phyloP scores from a whole-genome alignment of 1,284 basidiomycete species.

The Ceratobasidium sp. region DNA sequence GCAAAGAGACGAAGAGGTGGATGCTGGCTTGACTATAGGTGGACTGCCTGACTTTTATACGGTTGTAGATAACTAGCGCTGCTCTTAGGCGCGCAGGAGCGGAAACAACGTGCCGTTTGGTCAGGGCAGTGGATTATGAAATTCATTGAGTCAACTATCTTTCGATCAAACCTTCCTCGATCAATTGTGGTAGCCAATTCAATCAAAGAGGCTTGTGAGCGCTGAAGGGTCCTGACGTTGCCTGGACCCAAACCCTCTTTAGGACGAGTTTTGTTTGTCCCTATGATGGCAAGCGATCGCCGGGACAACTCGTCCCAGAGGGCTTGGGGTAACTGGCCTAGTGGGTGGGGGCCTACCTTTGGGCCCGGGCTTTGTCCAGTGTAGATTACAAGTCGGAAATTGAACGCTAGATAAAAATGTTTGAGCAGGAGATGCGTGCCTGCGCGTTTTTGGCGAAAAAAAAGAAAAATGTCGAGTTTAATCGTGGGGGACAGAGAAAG shows the following conservation, averaged over 20 bases:
- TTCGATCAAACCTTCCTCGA: too few species aligned
- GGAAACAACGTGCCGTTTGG: too few species aligned
- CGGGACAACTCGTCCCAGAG: constrained; percentile 20
- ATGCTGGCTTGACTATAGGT: background rate
- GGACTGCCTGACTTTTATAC: background rate
- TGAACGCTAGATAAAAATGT: background rate
- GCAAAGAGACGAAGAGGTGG: background rate
- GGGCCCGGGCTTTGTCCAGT: background rate
- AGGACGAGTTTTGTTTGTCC: constrained; percentile 16
- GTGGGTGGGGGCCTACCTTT: background rate
- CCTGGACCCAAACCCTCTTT: constrained; percentile 17
- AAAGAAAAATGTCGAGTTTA: background rate
- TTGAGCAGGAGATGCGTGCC: background rate
- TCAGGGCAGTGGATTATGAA: too few species aligned
- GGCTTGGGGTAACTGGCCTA: constrained; percentile 11
- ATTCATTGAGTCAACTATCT: too few species aligned
- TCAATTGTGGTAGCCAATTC: too few species aligned
- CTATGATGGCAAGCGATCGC: constrained; percentile 23
- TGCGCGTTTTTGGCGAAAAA: background rate
- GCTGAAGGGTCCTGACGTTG: background rate
- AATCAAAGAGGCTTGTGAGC: too few species aligned
- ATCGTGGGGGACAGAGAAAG: background rate
- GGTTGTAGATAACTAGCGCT: background rate
- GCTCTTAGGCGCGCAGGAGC: background rate
- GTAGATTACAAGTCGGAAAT: background rate